Evolutionary conservation across 1,139 yeast species (phyloP).

Genomic region (Zygoascus meyerae): DNA sequence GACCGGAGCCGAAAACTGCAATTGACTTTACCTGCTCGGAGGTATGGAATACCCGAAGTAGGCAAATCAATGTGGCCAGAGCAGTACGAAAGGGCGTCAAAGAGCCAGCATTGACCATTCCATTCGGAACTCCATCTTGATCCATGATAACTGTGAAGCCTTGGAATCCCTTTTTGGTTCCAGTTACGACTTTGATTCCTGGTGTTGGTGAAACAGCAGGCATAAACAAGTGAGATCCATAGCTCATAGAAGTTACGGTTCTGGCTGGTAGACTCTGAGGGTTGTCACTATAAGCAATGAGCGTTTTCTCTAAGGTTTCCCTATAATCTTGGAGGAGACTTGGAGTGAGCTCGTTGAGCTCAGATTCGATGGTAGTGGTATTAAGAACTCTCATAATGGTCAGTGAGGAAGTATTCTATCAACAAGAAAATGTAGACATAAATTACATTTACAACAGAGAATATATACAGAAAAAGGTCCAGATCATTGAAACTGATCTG

Average conservation of each 20-base stretch:
- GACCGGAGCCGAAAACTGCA: conserved; percentile 57
- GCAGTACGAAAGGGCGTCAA: conserved; percentile 69
- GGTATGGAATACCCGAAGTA: conserved; percentile 21
- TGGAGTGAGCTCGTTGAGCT: background rate
- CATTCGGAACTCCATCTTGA: conserved; percentile 45
- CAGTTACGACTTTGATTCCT: conserved; percentile 35
- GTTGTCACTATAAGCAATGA: conserved; percentile 28
- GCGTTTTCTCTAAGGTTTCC: conserved; percentile 12
- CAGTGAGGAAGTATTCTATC: no score
- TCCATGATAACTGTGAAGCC: conserved; percentile 42
- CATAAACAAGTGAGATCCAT: conserved; percentile 55
- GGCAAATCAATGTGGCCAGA: conserved; percentile 38
- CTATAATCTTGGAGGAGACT: conserved; percentile 17
- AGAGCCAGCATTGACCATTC: conserved; percentile 53
- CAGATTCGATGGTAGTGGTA: no score
- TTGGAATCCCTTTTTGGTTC: conserved; percentile 45
- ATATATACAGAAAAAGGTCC: no score
- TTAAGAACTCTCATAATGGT: background rate
- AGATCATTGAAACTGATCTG: no score
- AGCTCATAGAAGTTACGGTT: conserved; percentile 35
- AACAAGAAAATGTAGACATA: no score
- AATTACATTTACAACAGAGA: no score
- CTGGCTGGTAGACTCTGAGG: conserved; percentile 36
- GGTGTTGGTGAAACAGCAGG: conserved; percentile 39
- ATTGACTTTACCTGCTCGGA: conserved; percentile 40